These are phyloP conservation scores for Phyllostachys edulis DNA, from an alignment of 176 grass and related monocot species.

Conservation along the genomic window DNA sequence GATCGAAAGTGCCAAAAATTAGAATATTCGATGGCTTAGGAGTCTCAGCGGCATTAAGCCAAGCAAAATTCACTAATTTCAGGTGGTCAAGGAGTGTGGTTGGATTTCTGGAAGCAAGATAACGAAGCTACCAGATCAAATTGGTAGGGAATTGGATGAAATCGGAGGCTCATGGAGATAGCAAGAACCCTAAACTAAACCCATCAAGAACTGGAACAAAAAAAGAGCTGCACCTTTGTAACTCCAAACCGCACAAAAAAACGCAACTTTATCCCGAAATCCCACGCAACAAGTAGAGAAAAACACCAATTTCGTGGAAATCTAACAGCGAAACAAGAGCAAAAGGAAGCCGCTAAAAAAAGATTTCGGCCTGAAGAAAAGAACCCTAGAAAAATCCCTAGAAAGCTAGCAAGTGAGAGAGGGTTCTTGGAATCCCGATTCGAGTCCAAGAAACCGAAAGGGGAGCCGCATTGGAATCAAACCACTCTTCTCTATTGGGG, in stretches of 20 bases:
- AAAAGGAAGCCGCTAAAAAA: neutral
- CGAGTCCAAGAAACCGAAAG: conserved; percentile 23
- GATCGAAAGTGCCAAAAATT: neutral
- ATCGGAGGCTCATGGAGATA: conserved; percentile 11
- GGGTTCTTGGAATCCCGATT: conserved; percentile 11
- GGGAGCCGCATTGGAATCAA: conserved; percentile 11
- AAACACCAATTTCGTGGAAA: conserved; percentile 26
- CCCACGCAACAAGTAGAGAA: conserved; percentile 26
- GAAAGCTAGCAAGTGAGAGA: neutral
- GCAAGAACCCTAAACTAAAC: conserved; percentile 37
- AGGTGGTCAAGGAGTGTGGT: neutral
- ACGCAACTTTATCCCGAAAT: conserved; percentile 24
- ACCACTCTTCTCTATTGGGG: neutral
- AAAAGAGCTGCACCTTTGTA: neutral
- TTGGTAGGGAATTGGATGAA: neutral
- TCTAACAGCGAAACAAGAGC: neutral
- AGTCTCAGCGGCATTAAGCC: neutral
- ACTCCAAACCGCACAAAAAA: conserved; percentile 31
- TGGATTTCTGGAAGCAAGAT: conserved; percentile 10
- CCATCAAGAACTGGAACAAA: conserved; percentile 19
- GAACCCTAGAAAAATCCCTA: conserved; percentile 33
- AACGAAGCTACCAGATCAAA: conserved; percentile 26
- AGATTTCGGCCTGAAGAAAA: neutral
- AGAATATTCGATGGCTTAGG: neutral
- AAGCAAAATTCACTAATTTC: conserved; percentile 12